Base-by-base conservation (phyloP, 306 rosid species). In the Malus fusca region DNA sequence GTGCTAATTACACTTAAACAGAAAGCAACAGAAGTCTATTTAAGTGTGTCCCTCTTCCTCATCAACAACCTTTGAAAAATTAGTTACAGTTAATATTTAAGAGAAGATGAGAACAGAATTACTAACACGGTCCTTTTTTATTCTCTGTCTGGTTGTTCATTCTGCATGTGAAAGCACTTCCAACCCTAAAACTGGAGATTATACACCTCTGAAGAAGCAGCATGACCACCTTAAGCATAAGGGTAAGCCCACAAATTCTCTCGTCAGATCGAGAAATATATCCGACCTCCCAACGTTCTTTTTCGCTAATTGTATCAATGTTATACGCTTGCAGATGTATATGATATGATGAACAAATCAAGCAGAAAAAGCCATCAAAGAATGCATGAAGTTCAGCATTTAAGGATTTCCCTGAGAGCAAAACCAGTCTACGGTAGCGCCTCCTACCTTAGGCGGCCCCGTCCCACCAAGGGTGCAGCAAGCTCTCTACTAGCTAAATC, bases 391-490 rank as follows among this genome's bases (percentile, higher is more conserved):
- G 75, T 76, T 46, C 81, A 80, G 17, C 76, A 44, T 19, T 42
- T 44, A 21, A 56, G 31, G 40, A 25, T 71, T 56, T 76, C 51
- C 19, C 35, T 44, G 74, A 78, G 68, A 48, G 33, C 76, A 62
- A 87, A 25, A 75, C 78, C 76, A 61, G 12, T 33, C 61, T 72
- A 71, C 51, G 85, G 87, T 46, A 83, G 81, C 58, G 76, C 87
- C 51, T 72, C 59, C 52, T 80, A 77, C 83, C 5, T 69, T 21
- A 80, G 44, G 63, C 87, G n/a, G 78, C 87, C 85, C 28, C 76
- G 18, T 19, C 3, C 4, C 23, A 31, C 33, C 4, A 28, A 12
- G n/a, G 75, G 6, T 56, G 61, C 74, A 31, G 72, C 85, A 66
- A 67, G 26, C 73, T 75, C 87, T 15, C 2, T 67, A 18, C 78